Percentiles rank a stretch among this genome's conserved stretches.
phyloP scores from a whole-genome alignment of 1,284 basidiomycete genomes.

The Earliella scabrosa region DNA sequence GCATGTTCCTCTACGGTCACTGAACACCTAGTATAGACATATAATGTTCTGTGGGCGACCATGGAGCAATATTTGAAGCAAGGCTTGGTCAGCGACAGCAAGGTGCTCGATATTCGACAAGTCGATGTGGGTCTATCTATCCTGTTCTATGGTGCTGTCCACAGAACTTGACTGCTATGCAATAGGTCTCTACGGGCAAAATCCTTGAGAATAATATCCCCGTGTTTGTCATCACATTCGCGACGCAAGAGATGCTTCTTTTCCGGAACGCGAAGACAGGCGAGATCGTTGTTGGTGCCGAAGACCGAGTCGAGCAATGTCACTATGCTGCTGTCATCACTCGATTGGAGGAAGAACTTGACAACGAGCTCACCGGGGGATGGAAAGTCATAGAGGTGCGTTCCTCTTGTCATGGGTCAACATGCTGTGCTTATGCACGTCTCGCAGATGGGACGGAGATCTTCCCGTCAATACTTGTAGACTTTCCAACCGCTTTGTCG shows the following conservation, averaged over 20 bases:
- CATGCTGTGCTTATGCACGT: background rate
- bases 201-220: constrained; percentile 90
- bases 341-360: constrained; percentile 83
- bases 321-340: constrained; percentile 94
- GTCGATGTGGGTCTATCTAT: constrained; percentile 75
- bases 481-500: background rate
- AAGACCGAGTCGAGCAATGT: constrained; percentile 91
- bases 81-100: constrained; percentile 89
- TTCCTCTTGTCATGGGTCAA: constrained; percentile 13
- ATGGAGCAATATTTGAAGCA: constrained; percentile 94
- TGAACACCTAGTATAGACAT: constrained; percentile 61
- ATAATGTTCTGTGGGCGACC: constrained; percentile 97
- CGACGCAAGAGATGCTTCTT: constrained; percentile 92
- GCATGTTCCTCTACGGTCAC: background rate
- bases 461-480: constrained; percentile 45
- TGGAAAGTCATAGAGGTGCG: constrained; percentile 97
- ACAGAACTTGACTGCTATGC: background rate
- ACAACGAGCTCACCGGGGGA: constrained; percentile 93
- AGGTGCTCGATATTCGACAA: constrained; percentile 92
- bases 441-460: constrained; percentile 45
- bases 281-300: constrained; percentile 86
- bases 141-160: background rate
- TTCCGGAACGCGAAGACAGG: constrained; percentile 91
- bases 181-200: constrained; percentile 77
- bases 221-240: constrained; percentile 93